Evolutionary conservation across 306 rosid genomes (phyloP).

Genomic region (Prunus dulcis): DNA sequence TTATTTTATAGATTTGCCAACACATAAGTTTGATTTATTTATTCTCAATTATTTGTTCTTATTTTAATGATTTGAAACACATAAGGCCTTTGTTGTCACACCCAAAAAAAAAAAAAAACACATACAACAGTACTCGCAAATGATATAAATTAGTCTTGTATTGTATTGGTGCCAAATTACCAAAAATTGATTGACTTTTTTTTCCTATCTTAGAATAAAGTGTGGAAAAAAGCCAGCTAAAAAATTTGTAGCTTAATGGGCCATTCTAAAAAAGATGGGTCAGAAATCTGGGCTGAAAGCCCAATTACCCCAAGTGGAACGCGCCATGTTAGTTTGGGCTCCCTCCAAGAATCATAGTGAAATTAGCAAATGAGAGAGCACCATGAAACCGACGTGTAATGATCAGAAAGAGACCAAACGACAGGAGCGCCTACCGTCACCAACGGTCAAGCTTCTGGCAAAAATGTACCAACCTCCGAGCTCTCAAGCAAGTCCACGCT

Average conservation of each 20-base stretch:
- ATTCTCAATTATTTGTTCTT: neutral
- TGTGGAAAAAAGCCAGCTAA: no score
- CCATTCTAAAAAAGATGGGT: neutral
- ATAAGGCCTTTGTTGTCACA: neutral
- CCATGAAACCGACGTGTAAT: conserved; percentile 15
- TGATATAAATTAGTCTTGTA: neutral
- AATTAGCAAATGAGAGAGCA: neutral
- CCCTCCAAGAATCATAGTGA: neutral
- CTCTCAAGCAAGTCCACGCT: conserved; percentile 69
- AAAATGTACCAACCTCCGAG: conserved; percentile 40
- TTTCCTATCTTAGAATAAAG: no score
- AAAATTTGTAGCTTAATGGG: neutral
- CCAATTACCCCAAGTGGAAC: neutral
- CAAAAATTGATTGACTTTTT: no score
- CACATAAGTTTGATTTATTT: neutral
- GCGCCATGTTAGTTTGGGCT: neutral
- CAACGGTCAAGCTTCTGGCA: conserved; percentile 39
- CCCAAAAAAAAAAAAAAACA: no score
- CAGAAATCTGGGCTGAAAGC: neutral
- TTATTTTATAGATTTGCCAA: neutral
- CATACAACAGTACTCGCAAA: neutral
- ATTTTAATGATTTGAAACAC: no score
- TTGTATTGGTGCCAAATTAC: no score
- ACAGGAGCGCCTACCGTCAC: conserved; percentile 36
- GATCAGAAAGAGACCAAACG: conserved; percentile 54